Percentiles rank a stretch among this genome's conserved stretches.
Evolutionary conservation across 805 yeast species (phyloP).

Genomic region (Metschnikowia gruessii): DNA sequence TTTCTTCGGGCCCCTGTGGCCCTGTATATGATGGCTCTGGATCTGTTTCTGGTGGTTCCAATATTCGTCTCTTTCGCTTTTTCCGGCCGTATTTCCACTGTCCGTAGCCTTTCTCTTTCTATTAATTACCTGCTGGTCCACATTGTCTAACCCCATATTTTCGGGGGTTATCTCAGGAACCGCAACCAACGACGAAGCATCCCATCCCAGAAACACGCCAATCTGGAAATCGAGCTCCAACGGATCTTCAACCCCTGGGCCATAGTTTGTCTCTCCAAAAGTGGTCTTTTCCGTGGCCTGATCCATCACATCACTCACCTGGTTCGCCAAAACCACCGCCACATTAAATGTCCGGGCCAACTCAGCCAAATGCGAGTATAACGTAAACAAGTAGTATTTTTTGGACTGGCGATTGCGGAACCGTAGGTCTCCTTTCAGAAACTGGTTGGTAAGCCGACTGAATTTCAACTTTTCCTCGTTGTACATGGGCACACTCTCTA

Average conservation of each 20-base stretch:
- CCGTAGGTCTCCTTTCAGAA: conserved; percentile 12
- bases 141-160: not conserved
- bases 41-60: no score
- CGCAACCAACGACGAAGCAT: conserved; percentile 19
- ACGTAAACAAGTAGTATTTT: conserved; percentile 38
- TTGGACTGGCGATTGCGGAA: conserved; percentile 36
- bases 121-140: no score
- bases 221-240: conserved; percentile 59
- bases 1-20: conserved; percentile 10
- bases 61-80: no score
- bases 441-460: conserved; percentile 28
- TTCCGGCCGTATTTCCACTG: not conserved
- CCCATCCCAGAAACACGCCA: conserved; percentile 79
- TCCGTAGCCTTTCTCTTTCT: not conserved
- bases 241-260: conserved; percentile 22
- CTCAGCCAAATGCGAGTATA: conserved; percentile 47
- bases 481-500: conserved; percentile 7
- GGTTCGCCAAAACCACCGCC: conserved; percentile 74
- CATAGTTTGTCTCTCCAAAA: not conserved
- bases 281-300: not conserved
- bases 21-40: not conserved
- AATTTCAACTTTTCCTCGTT: conserved; percentile 21
- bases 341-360: conserved; percentile 48
- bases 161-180: not conserved
- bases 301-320: conserved; percentile 60